Conservation (phyloP, 805 yeast genomes). For the Candida oleophila region DNA sequence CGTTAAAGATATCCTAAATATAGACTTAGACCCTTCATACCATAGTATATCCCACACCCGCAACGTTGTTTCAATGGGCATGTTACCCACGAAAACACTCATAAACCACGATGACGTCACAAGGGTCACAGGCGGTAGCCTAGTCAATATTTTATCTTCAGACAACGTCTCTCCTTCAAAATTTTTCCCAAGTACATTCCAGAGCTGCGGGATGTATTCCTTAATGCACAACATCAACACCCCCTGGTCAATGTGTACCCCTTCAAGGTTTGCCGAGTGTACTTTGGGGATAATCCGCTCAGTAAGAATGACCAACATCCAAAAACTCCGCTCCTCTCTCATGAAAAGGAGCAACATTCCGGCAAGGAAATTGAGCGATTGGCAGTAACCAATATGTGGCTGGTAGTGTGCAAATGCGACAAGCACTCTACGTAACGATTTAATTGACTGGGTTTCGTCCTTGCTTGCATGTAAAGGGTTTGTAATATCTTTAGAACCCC, state of each 20-base stretch:
- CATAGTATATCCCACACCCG: constrained; percentile 95
- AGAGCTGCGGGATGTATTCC: constrained; percentile 79
- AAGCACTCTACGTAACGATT: constrained; percentile 75
- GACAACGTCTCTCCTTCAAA: constrained; percentile 40
- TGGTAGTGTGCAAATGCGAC: constrained; percentile 81
- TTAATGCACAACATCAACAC: constrained; percentile 83
- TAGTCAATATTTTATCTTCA: constrained; percentile 57
- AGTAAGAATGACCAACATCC: constrained; percentile 93
- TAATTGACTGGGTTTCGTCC: constrained; percentile 40
- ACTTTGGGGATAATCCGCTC: constrained; percentile 85
- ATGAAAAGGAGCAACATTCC: constrained; percentile 81
- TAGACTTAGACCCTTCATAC: constrained; percentile 85
- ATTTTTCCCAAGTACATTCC: constrained; percentile 52
- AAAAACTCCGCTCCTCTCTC: constrained; percentile 87
- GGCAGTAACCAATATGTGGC: constrained; percentile 94
- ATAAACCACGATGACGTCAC: constrained; percentile 98
- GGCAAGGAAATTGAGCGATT: constrained; percentile 87
- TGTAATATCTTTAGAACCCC: background rate
- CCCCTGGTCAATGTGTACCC: constrained; percentile 94
- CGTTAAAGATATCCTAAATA: constrained; percentile 80
- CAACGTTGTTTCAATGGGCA: constrained; percentile 85
- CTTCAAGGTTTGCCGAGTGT: constrained; percentile 86
- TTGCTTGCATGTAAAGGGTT: background rate
- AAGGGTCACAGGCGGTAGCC: constrained; percentile 85
- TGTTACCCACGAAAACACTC: constrained; percentile 89